phyloP scores from a whole-genome alignment of 192 early-diverging fungal genomes.

The Coemansia sp. region DNA sequence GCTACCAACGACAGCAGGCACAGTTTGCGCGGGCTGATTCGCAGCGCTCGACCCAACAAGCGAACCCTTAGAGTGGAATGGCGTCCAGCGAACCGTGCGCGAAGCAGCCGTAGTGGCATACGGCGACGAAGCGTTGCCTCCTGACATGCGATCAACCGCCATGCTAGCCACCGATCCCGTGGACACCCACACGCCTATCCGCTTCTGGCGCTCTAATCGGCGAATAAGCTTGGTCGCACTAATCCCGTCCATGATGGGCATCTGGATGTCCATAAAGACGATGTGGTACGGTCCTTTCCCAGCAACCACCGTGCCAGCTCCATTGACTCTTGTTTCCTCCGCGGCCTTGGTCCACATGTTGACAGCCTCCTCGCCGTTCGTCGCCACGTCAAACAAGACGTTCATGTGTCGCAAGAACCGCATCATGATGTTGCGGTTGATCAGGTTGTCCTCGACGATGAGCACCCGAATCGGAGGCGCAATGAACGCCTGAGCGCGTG shows the following conservation, averaged over 20 bases:
- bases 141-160: constrained; percentile 70
- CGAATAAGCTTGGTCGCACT: constrained; percentile 82
- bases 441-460: constrained; percentile 80
- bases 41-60: neutral
- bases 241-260: constrained; percentile 91
- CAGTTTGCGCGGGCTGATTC: neutral
- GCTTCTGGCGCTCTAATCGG: constrained; percentile 62
- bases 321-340: constrained; percentile 16
- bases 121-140: neutral
- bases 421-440: constrained; percentile 74
- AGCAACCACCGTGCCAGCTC: constrained; percentile 1
- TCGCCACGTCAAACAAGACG: constrained; percentile 75
- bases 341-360: constrained; percentile 67
- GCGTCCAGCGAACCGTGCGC: constrained; percentile 14
- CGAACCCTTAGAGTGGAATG: constrained; percentile 7
- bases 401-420: constrained; percentile 73
- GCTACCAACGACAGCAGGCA: neutral
- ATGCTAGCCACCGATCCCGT: constrained; percentile 75
- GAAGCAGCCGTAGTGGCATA: neutral
- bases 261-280: constrained; percentile 89
- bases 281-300: constrained; percentile 59
- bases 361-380: constrained; percentile 82
- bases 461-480: constrained; percentile 69
- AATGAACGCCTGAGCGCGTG: neutral
- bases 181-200: constrained; percentile 45